phyloP scores from a whole-genome alignment of 2,329 filamentous ascomycete species.

The Mollisiaceae sp. region DNA sequence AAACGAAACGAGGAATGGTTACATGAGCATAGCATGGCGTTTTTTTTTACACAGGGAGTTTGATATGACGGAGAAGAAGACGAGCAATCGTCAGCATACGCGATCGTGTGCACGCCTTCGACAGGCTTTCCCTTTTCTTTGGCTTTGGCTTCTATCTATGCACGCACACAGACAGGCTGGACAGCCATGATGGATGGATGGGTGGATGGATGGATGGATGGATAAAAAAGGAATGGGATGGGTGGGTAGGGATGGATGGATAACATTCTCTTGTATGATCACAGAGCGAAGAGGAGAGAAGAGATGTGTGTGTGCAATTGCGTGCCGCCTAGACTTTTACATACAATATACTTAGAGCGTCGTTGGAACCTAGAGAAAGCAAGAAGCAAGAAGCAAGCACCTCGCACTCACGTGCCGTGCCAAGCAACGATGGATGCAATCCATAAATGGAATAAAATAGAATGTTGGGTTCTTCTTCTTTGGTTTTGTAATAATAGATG shows the following conservation, averaged over 20 bases:
- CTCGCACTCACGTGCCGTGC: background rate
- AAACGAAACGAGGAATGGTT: slow-evolving; percentile 8
- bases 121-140: background rate
- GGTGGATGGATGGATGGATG: background rate
- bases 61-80: slow-evolving; percentile 4
- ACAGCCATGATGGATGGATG: background rate
- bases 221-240: background rate
- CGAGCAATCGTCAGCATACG: slow-evolving; percentile 14
- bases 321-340: background rate
- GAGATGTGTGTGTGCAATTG: background rate
- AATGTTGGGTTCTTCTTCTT: background rate
- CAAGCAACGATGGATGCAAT: background rate
- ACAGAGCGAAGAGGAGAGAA: background rate
- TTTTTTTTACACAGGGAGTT: slow-evolving; percentile 10
- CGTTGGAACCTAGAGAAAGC: background rate
- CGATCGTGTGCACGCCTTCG: background rate
- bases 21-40: slow-evolving; percentile 22
- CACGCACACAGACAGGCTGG: background rate
- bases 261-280: slow-evolving; percentile 8
- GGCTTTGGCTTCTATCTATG: too few relatives aligned
- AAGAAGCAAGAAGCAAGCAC: too few relatives aligned
- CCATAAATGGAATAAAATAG: too few relatives aligned
- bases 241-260: background rate
- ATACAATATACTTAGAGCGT: background rate
- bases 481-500: too few relatives aligned